Percentiles rank a stretch among this genome's conserved stretches.
Evolutionary conservation across 768 basidiomycete species (phyloP).

Genomic region (Rubroboletus pulcherrimus): DNA sequence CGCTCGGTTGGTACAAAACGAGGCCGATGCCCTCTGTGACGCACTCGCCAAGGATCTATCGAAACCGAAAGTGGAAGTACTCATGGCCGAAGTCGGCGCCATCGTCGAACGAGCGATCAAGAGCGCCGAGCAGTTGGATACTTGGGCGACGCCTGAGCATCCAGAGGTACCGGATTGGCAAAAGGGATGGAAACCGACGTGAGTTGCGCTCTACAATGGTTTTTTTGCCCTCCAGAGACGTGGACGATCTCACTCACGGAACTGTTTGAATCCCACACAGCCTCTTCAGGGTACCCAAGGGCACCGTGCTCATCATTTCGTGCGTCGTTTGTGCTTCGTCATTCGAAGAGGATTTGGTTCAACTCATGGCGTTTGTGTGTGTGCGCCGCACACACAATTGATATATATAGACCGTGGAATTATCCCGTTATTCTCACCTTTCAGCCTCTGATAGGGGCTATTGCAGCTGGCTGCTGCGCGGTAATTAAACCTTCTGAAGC

Average conservation of each 20-base stretch:
- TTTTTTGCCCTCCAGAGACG: background rate
- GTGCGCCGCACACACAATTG: background rate
- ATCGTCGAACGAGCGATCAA: conserved; percentile 41
- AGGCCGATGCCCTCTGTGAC: conserved; percentile 47
- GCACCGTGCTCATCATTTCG: conserved; percentile 59
- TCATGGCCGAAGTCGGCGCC: conserved; percentile 42
- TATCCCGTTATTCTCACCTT: conserved; percentile 55
- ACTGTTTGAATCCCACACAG: conserved; percentile 7
- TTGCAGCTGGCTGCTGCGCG: conserved; percentile 69
- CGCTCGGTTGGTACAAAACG: conserved; percentile 59
- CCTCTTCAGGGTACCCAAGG: conserved; percentile 55
- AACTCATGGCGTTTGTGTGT: background rate
- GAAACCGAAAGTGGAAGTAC: conserved; percentile 37
- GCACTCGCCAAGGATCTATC: conserved; percentile 46
- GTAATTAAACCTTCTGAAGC: conserved; percentile 65
- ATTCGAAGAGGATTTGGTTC: background rate
- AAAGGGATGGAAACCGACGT: conserved; percentile 49
- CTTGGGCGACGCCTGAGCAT: conserved; percentile 51
- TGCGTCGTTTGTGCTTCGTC: conserved; percentile 29
- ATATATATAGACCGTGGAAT: conserved; percentile 58
- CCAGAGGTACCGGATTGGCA: conserved; percentile 39
- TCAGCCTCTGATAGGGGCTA: conserved; percentile 63
- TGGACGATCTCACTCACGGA: background rate
- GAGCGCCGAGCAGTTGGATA: conserved; percentile 48
- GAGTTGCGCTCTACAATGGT: background rate